Percentiles rank a stretch among this genome's conserved stretches.
These are phyloP conservation scores for Mucor irregularis DNA, from an alignment of 371 early-diverging fungal species.

Conservation along the genomic window DNA sequence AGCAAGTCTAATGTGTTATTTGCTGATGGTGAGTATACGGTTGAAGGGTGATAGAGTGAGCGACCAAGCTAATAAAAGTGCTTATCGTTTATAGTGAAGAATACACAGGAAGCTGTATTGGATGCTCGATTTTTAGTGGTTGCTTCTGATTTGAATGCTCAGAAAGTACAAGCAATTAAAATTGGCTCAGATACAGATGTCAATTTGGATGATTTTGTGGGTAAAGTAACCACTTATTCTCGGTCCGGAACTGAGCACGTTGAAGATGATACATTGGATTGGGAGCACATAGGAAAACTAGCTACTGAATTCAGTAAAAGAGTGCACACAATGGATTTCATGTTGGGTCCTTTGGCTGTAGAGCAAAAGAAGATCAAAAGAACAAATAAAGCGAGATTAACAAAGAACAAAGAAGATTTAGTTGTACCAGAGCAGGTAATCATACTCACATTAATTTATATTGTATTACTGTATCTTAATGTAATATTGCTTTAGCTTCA, in stretches of 20 bases:
- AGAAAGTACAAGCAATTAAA: conserved; percentile 75
- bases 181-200: conserved; percentile 68
- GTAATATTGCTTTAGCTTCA: conserved; percentile 66
- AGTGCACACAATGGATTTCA: conserved; percentile 70
- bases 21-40: conserved; percentile 34
- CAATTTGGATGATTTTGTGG: conserved; percentile 72
- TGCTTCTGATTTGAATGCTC: conserved; percentile 74
- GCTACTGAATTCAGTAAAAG: conserved; percentile 57
- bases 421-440: conserved; percentile 40
- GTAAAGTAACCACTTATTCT: conserved; percentile 56
- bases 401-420: conserved; percentile 45
- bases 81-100: conserved; percentile 46
- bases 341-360: conserved; percentile 72
- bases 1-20: conserved; percentile 60
- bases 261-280: conserved; percentile 45
- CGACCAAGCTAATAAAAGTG: neutral
- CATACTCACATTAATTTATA: neutral
- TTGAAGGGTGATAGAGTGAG: neutral
- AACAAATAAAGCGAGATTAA: conserved; percentile 23
- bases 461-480: too few species aligned
- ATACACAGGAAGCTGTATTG: conserved; percentile 86
- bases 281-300: conserved; percentile 63
- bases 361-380: conserved; percentile 59
- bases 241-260: conserved; percentile 30
- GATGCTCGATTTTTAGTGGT: conserved; percentile 78